Evolutionary conservation across 257 asterid genomes (phyloP).

Genomic region (Perilla frutescens): DNA sequence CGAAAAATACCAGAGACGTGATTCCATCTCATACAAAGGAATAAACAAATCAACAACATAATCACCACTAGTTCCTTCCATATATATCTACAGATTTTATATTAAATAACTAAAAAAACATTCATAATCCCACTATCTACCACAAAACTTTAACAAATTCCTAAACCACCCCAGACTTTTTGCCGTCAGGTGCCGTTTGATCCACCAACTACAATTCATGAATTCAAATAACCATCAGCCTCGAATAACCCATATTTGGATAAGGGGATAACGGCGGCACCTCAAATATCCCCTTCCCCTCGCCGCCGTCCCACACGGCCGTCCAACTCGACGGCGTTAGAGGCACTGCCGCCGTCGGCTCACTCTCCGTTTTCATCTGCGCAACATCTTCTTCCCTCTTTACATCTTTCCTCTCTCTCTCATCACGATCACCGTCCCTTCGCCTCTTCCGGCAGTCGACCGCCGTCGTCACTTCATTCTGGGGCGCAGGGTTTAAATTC

Average conservation of each 20-base stretch:
- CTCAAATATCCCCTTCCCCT: conserved; percentile 80
- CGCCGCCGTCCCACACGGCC: conserved; percentile 79
- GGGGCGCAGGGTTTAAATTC: conserved; percentile 27
- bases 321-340: conserved; percentile 91
- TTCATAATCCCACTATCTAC: conserved; percentile 17
- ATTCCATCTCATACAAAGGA: conserved; percentile 25
- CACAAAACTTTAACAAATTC: conserved; percentile 11
- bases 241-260: conserved; percentile 45
- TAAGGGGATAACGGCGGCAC: conserved; percentile 75
- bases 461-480: conserved; percentile 31
- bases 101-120: not conserved
- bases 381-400: conserved; percentile 40
- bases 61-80: not conserved
- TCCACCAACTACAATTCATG: not conserved
- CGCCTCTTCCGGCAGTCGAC: conserved; percentile 52
- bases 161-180: conserved; percentile 55
- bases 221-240: conserved; percentile 47
- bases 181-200: conserved; percentile 52
- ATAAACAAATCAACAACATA: conserved; percentile 42
- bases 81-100: conserved; percentile 26
- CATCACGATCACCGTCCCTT: conserved; percentile 43
- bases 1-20: not conserved
- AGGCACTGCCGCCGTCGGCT: conserved; percentile 49
- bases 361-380: conserved; percentile 36
- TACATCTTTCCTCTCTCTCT: conserved; percentile 44